Base-by-base conservation (phyloP, 2,329 filamentous ascomycete species). In the Neofusicoccum umdonicola region DNA sequence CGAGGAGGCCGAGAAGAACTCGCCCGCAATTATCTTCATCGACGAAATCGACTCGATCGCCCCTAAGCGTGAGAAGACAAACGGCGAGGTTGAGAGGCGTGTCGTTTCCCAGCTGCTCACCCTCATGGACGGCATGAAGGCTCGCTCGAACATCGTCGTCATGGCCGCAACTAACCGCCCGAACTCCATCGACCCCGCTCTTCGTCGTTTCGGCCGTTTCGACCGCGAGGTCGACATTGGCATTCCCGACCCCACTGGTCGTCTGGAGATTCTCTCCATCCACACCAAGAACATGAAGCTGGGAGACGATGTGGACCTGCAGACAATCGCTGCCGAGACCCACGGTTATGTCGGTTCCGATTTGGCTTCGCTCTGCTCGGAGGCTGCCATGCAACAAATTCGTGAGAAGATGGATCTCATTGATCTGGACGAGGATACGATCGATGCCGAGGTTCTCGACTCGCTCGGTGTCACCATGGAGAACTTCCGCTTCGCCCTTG, bases 251-350 rank as follows among this genome's bases (percentile, higher is more conserved):
- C 95, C 95, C 60, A 98, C 94, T 73, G 95, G 95, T 69, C 95
- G 95, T 86, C 90, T 99, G 42, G 95, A 99, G 86, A 98, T 99
- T 76, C 89, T 99, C 67, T 92, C 96, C 81, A 99, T 99, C 71
- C 95, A 99, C 87, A 99, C 95, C 80, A 99, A 99, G 90, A 99
- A 99, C 87, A 99, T 99, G 95, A 99, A 99, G 86, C 88, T 99
- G 67, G 93, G 82, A 66, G 95, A 98, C 65, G 95, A 98, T 72
- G 95, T 99, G 67, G 95, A 99, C 74, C 87, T 99, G 50, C 94
- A 97, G 84, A 90, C 93, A 74, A 97, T 99, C 74, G 95, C 95
- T 63, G 88, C 95, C 35, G 95, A 99, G 84, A 99, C 95, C 52
- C 95, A 99, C 84, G 95, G 95, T 83, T 99, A 98, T 74, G 95